These are phyloP conservation scores for Candida sp. DNA, from an alignment of 1,139 yeast species.

Conservation along the genomic window DNA sequence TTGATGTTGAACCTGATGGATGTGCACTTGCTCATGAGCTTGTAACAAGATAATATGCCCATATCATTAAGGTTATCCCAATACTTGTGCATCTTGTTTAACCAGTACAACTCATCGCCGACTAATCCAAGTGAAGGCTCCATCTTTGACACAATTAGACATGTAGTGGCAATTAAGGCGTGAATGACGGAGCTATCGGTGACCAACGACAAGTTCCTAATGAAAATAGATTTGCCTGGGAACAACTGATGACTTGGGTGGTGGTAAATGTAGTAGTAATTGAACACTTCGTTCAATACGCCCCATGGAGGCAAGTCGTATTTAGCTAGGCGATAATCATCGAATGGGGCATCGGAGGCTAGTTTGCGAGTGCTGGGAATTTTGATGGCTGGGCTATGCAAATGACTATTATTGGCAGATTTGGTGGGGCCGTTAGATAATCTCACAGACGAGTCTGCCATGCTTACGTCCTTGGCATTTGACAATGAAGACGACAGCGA, in stretches of 20 bases:
- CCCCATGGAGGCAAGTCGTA: constrained; percentile 49
- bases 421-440: background rate
- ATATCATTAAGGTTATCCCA: constrained; percentile 38
- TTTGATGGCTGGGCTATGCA: background rate
- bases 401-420: background rate
- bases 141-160: constrained; percentile 26
- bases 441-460: background rate
- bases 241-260: constrained; percentile 51
- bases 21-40: constrained; percentile 21
- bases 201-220: constrained; percentile 34
- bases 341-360: constrained; percentile 9
- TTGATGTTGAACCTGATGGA: constrained; percentile 16
- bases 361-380: background rate
- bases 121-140: constrained; percentile 16
- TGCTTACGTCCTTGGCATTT: background rate
- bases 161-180: constrained; percentile 49
- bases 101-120: constrained; percentile 43
- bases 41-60: constrained; percentile 25
- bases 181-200: constrained; percentile 47
- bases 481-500: constrained; percentile 1
- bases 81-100: constrained; percentile 33
- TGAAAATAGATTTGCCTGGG: constrained; percentile 42
- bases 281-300: constrained; percentile 39
- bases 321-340: constrained; percentile 15
- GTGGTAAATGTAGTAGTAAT: constrained; percentile 50